Evolutionary conservation across 2,329 filamentous ascomycete species (phyloP).

Genomic region (Fusarium nisikadoi): DNA sequence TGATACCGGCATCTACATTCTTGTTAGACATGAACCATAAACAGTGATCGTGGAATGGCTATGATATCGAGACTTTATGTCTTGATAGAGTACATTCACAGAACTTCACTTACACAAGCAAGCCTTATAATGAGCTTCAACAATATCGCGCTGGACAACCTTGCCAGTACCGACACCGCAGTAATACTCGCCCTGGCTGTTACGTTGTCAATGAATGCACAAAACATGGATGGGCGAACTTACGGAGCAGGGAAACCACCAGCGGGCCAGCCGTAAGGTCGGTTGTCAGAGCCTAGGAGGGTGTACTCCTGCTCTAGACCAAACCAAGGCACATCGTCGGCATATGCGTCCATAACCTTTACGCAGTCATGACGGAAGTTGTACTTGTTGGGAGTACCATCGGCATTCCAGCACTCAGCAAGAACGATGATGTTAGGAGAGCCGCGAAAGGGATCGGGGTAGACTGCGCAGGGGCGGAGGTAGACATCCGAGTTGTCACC

Average conservation of each 20-base stretch:
- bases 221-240: neutral
- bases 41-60: too few relatives aligned
- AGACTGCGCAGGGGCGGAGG: constrained; percentile 89
- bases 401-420: constrained; percentile 91
- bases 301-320: constrained; percentile 98
- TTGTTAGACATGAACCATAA: neutral
- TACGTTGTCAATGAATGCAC: constrained; percentile 21
- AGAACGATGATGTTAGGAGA: constrained; percentile 94
- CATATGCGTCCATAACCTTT: constrained; percentile 89
- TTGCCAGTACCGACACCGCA: constrained; percentile 97
- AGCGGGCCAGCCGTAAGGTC: constrained; percentile 79
- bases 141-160: constrained; percentile 97
- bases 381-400: constrained; percentile 97
- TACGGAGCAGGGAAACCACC: constrained; percentile 86
- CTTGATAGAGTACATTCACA: neutral
- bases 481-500: constrained; percentile 98
- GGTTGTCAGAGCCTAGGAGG: constrained; percentile 78
- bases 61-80: neutral
- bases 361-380: constrained; percentile 95
- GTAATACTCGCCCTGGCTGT: constrained; percentile 57
- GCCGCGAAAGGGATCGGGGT: constrained; percentile 89
- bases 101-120: constrained; percentile 70
- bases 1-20: constrained; percentile 73
- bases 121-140: constrained; percentile 73
- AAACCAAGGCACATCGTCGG: constrained; percentile 91